A percentile compares a stretch with the other conserved stretches of the same genome.
These are phyloP conservation scores for Lactarius trivialis DNA, from an alignment of 768 basidiomycete genomes.

Conservation along the genomic window DNA sequence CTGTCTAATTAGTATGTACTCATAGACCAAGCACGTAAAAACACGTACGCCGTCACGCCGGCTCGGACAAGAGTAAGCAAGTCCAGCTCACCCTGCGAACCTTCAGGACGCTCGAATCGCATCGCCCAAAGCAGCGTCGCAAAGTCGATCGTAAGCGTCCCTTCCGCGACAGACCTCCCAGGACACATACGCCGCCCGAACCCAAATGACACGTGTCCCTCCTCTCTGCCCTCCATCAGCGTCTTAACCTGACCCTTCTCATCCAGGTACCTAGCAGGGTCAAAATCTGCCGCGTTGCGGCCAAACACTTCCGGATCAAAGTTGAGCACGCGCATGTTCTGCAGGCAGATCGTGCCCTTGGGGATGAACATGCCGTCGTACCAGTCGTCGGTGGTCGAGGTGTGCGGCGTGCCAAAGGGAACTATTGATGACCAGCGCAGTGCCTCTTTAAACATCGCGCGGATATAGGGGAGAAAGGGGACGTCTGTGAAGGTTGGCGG, in stretches of 20 bases:
- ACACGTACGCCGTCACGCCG: background rate
- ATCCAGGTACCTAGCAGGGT: background rate
- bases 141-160: background rate
- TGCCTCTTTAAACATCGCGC: conserved; percentile 32
- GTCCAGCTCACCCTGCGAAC: background rate
- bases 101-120: background rate
- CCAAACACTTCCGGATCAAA: background rate
- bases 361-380: conserved; percentile 16
- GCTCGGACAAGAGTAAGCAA: background rate
- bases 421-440: conserved; percentile 11
- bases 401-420: conserved; percentile 23
- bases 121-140: background rate
- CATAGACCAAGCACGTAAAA: background rate
- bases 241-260: background rate
- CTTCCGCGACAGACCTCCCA: background rate
- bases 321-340: conserved; percentile 4
- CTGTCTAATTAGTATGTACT: background rate
- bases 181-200: background rate
- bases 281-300: background rate
- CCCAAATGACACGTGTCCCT: conserved; percentile 22
- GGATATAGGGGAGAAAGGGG: conserved; percentile 33
- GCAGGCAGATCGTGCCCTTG: background rate
- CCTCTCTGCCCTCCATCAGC: conserved; percentile 18
- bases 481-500: conserved; percentile 34
- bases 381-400: conserved; percentile 2